Conservation (phyloP, 768 basidiomycete genomes). For the Ramaria rubella region DNA sequence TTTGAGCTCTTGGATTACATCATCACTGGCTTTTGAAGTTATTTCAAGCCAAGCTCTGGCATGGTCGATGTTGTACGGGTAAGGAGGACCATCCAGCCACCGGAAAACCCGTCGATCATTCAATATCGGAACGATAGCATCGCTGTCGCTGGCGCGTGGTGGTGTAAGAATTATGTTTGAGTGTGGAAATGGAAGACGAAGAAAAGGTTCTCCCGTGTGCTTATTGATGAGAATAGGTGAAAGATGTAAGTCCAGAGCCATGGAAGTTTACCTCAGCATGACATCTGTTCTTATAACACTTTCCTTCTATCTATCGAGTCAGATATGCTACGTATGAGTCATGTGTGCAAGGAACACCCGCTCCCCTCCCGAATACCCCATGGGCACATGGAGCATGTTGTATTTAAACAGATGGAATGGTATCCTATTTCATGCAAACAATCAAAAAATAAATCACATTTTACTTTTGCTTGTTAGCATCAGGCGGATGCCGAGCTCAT, state of each 20-base stretch:
- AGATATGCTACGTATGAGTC: too few species aligned
- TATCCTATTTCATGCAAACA: too few species aligned
- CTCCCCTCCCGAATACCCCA: neutral
- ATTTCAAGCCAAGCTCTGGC: conserved; percentile 33
- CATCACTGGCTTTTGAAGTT: conserved; percentile 23
- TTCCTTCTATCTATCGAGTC: too few species aligned
- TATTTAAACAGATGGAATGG: too few species aligned
- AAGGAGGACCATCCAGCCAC: conserved; percentile 43
- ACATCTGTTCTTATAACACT: neutral
- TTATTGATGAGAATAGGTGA: conserved; percentile 33
- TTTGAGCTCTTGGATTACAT: conserved; percentile 26
- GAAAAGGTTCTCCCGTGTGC: conserved; percentile 45
- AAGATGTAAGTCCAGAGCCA: neutral
- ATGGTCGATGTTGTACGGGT: conserved; percentile 44
- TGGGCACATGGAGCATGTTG: too few species aligned
- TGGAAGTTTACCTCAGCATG: neutral
- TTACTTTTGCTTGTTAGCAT: neutral
- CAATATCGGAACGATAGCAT: conserved; percentile 29
- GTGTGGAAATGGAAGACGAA: conserved; percentile 44
- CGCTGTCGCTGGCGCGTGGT: conserved; percentile 40
- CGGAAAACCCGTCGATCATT: conserved; percentile 44
- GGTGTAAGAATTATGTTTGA: conserved; percentile 55
- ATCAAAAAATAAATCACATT: too few species aligned
- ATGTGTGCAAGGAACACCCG: too few species aligned
- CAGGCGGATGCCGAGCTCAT: conserved; percentile 13